phyloP scores from a whole-genome alignment of 1,139 yeast genomes.

The Yamadazyma jaroonii region DNA sequence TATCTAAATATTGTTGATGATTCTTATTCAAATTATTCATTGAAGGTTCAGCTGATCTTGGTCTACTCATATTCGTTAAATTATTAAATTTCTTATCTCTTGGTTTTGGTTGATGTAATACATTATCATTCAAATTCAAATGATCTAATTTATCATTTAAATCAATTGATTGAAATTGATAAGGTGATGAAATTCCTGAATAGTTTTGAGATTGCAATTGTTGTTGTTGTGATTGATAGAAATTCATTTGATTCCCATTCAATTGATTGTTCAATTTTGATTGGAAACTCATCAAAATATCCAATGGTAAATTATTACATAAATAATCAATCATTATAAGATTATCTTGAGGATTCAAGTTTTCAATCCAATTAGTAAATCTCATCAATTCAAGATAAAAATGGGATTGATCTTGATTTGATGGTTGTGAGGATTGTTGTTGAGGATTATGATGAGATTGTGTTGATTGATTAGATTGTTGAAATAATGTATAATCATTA shows the following conservation, averaged over 20 bases:
- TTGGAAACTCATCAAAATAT: constrained; percentile 39
- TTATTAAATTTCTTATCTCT: constrained; percentile 21
- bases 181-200: constrained; percentile 9
- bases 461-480: not conserved
- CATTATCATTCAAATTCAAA: constrained; percentile 22
- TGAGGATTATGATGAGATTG: not conserved
- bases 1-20: constrained; percentile 23
- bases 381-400: constrained; percentile 47
- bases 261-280: constrained; percentile 34
- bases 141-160: constrained; percentile 29
- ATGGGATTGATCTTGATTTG: constrained; percentile 13
- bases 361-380: constrained; percentile 59
- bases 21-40: constrained; percentile 10
- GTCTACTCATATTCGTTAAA: constrained; percentile 26
- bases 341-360: constrained; percentile 55
- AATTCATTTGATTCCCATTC: constrained; percentile 17
- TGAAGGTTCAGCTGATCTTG: constrained; percentile 44
- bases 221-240: constrained; percentile 1
- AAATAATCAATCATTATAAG: constrained; percentile 57
- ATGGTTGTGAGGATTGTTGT: not conserved
- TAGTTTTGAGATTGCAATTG: constrained; percentile 1
- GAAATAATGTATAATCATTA: constrained; percentile 36
- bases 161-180: constrained; percentile 16
- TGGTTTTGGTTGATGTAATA: constrained; percentile 41
- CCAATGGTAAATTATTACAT: constrained; percentile 2